phyloP scores from a whole-genome alignment of 23 red algal genomes.

The Pyropia haitanensis region DNA sequence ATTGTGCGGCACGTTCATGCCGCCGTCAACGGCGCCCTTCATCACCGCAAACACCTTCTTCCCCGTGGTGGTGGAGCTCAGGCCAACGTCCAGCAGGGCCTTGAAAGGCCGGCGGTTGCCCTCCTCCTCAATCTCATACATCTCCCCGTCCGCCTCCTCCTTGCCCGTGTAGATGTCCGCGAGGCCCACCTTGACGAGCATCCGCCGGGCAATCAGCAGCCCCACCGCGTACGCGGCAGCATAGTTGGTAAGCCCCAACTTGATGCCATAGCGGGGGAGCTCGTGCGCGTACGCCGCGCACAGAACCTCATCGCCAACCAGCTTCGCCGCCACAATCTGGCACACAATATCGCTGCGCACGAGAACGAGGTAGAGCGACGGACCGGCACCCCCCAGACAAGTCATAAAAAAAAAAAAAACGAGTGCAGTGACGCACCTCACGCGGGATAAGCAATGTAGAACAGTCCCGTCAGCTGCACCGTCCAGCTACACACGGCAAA shows the following conservation, averaged over 20 bases:
- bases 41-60: conserved; percentile 94
- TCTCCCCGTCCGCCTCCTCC: conserved; percentile 85
- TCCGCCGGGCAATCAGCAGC: conserved; percentile 74
- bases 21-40: conserved; percentile 97
- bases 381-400: background rate
- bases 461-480: too few species aligned
- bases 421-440: background rate
- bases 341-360: conserved; percentile 75
- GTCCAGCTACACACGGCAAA: too few species aligned
- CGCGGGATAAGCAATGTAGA: too few species aligned
- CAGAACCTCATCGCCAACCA: conserved; percentile 85
- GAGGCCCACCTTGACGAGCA: conserved; percentile 71
- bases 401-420: background rate
- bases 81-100: conserved; percentile 84
- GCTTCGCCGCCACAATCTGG: conserved; percentile 78
- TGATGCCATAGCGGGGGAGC: conserved; percentile 95
- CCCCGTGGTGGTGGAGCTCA: conserved; percentile 76
- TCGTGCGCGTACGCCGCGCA: conserved; percentile 94
- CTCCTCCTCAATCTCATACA: conserved; percentile 87
- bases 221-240: conserved; percentile 91
- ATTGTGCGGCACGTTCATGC: conserved; percentile 95
- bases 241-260: conserved; percentile 93
- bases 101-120: conserved; percentile 87
- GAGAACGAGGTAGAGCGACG: background rate
- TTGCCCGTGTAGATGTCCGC: conserved; percentile 82